These are phyloP conservation scores for Chenopodium formosanum DNA, from an alignment of 148 eudicot genomes.

Conservation along the genomic window DNA sequence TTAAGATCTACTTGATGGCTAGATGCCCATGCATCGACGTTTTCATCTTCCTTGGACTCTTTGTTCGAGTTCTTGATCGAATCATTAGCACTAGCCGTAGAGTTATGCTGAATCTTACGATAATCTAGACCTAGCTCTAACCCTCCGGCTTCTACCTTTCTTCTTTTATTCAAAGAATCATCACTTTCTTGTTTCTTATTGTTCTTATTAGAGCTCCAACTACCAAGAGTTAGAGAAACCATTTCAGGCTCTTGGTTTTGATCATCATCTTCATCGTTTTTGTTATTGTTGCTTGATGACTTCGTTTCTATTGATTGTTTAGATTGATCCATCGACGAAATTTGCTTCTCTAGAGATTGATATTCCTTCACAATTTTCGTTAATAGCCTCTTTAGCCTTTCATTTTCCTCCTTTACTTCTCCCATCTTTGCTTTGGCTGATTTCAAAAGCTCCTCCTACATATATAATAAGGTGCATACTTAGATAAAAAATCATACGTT, in stretches of 20 bases:
- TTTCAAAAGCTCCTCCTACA: constrained; percentile 34
- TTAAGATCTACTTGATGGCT: constrained; percentile 18
- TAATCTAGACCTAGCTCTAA: constrained; percentile 36
- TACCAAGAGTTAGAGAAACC: constrained; percentile 45
- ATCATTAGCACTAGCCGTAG: constrained; percentile 6
- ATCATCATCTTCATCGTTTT: constrained; percentile 8
- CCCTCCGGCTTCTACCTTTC: constrained; percentile 22
- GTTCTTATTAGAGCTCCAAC: constrained; percentile 24
- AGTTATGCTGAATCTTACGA: constrained; percentile 24
- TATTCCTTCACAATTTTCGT: constrained; percentile 32
- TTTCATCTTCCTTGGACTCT: constrained; percentile 20
- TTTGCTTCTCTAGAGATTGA: constrained; percentile 36
- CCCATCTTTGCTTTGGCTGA: constrained; percentile 49
- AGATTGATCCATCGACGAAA: constrained; percentile 16
- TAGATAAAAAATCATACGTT: not conserved
- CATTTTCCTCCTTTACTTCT: constrained; percentile 47
- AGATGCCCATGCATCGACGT: constrained; percentile 12
- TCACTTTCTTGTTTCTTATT: constrained; percentile 13
- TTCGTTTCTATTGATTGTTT: constrained; percentile 2
- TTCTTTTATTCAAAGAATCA: constrained; percentile 20
- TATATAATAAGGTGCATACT: not conserved
- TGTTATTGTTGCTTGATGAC: constrained; percentile 2
- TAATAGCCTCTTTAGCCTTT: constrained; percentile 39
- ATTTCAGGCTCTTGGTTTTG: constrained; percentile 27
- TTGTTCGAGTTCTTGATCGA: constrained; percentile 18